Percentiles rank a stretch among this genome's conserved stretches.
Conservation (phyloP, 2,329 filamentous ascomycete genomes). For the Paecilomyces niveus region DNA sequence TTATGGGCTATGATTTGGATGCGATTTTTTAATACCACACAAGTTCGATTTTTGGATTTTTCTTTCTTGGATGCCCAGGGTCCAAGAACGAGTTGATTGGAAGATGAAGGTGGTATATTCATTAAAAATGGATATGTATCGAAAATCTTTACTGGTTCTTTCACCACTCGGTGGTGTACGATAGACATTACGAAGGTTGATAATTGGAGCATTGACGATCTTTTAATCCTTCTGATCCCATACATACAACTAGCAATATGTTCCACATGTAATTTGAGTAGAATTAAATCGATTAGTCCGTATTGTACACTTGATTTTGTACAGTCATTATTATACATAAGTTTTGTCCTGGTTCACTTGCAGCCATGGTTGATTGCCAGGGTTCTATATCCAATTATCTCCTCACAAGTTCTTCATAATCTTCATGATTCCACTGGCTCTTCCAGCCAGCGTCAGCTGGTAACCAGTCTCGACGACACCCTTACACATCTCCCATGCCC, state of each 20-base stretch:
- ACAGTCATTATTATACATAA: neutral
- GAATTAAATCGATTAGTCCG: neutral
- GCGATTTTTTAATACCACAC: neutral
- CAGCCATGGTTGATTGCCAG: neutral
- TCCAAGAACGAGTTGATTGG: neutral
- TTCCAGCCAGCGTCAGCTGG: conserved; percentile 35
- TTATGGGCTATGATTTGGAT: neutral
- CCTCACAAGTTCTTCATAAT: conserved; percentile 31
- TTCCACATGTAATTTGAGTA: neutral
- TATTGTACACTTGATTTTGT: neutral
- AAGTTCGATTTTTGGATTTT: neutral
- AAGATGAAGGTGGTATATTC: no score
- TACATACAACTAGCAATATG: neutral
- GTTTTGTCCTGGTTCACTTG: neutral
- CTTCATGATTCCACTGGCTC: conserved; percentile 29
- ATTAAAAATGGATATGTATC: no score
- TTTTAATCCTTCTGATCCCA: neutral
- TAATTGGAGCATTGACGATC: neutral
- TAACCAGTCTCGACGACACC: conserved; percentile 41
- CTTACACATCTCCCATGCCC: conserved; percentile 53
- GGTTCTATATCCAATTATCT: conserved; percentile 2
- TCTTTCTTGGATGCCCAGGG: neutral
- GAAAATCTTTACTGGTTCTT: no score
- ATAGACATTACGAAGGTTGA: neutral
- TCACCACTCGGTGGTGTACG: neutral